A percentile compares a stretch with the other conserved stretches of the same genome.
Conservation (phyloP, 2,329 filamentous ascomycete genomes). For the Aspergillus amoenus region DNA sequence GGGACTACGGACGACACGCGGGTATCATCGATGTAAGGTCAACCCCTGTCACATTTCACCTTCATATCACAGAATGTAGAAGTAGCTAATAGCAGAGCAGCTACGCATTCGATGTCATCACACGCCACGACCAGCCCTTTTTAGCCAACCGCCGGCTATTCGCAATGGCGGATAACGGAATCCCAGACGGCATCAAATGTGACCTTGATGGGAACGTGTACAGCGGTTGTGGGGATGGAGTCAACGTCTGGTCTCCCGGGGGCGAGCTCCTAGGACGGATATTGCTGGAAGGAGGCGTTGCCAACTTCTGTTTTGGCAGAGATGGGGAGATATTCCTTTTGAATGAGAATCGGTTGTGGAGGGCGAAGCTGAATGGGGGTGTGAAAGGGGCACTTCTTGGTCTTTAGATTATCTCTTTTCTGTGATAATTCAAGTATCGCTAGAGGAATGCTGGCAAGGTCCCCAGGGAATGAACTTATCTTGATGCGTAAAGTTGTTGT, state of each 20-base stretch:
- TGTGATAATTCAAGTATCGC: background rate
- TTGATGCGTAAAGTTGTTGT: too few relatives aligned
- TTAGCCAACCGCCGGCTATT: slow-evolving; percentile 54
- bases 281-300: slow-evolving; percentile 47
- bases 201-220: slow-evolving; percentile 58
- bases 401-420: background rate
- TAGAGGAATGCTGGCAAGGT: background rate
- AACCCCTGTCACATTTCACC: background rate
- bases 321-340: slow-evolving; percentile 31
- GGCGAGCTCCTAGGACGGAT: slow-evolving; percentile 59
- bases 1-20: slow-evolving; percentile 16
- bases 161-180: slow-evolving; percentile 48
- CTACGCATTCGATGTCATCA: slow-evolving; percentile 52
- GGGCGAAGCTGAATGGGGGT: slow-evolving; percentile 34
- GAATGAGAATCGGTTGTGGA: slow-evolving; percentile 49
- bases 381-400: slow-evolving; percentile 17
- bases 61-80: too few relatives aligned
- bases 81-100: slow-evolving; percentile 6
- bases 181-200: slow-evolving; percentile 50
- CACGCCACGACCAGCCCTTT: slow-evolving; percentile 36
- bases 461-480: too few relatives aligned
- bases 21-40: slow-evolving; percentile 30
- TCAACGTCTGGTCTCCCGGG: slow-evolving; percentile 54
- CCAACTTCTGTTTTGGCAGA: slow-evolving; percentile 53
- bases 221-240: slow-evolving; percentile 54